Conservation (phyloP, 1,284 basidiomycete species). For the Thelephora terrestris region DNA sequence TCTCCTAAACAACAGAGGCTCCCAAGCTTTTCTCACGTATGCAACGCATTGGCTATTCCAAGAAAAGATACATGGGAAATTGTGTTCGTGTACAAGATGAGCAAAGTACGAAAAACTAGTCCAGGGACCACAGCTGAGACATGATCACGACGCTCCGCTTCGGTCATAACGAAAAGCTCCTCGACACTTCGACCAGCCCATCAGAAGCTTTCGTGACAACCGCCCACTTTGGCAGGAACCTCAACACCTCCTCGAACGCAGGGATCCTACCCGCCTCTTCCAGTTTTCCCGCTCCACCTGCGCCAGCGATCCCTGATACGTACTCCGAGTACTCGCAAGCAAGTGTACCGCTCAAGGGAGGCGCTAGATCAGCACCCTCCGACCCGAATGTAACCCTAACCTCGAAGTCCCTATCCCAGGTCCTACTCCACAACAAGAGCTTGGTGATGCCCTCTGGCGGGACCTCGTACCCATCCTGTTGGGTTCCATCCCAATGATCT, state of each 20-base stretch:
- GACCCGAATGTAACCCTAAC: slow-evolving; percentile 39
- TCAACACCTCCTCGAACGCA: slow-evolving; percentile 58
- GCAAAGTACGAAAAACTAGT: too few species aligned
- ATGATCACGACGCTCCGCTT: too few species aligned
- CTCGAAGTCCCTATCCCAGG: slow-evolving; percentile 51
- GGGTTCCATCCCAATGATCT: slow-evolving; percentile 21
- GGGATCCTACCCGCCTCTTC: slow-evolving; percentile 41
- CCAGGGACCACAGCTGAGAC: too few species aligned
- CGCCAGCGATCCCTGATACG: slow-evolving; percentile 43
- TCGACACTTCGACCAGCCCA: slow-evolving; percentile 52
- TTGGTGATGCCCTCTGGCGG: slow-evolving; percentile 31
- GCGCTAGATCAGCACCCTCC: slow-evolving; percentile 7
- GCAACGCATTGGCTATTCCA: too few species aligned
- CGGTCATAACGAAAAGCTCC: slow-evolving; percentile 34
- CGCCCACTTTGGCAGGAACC: slow-evolving; percentile 61
- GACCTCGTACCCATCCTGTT: slow-evolving; percentile 37
- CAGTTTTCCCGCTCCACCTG: slow-evolving; percentile 12
- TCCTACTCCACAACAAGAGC: slow-evolving; percentile 56
- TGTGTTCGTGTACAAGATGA: too few species aligned
- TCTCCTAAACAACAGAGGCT: too few species aligned
- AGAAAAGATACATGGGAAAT: too few species aligned
- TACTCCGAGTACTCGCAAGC: slow-evolving; percentile 68
- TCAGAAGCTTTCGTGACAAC: slow-evolving; percentile 45
- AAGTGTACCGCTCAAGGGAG: slow-evolving; percentile 37
- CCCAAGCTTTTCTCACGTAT: too few species aligned